Evolutionary conservation across 2,329 filamentous ascomycete genomes (phyloP), one percentile per base, ranked within the genome.

Genomic region (Aschersonia sp.): DNA sequence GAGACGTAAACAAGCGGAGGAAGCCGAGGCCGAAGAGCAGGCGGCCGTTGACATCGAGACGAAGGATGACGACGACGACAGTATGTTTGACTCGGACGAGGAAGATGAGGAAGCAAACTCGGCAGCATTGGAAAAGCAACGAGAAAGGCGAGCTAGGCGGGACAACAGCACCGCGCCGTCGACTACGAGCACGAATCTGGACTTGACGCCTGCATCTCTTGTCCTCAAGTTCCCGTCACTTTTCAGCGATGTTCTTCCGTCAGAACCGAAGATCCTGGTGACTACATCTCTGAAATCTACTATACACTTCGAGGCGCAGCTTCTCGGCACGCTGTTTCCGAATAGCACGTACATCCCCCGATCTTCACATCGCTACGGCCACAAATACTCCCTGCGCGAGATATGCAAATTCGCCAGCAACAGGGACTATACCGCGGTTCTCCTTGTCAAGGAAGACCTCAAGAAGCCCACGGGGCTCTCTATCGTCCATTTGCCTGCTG

Each of bases 341-440:
- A 89, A 94, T 68, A 73, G 70, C 49, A 83, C 84, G 63, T 96
- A 97, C 67, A 85, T 98, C 56, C 86, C 82, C 2, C 84, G 92
- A 50, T 89, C 85, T 5, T 79, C 82, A 9, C 89, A 96, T 64
- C 80, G 80, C 47, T 88, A 89, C 64, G 79, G 81, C 6, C 82
- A 96, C 73, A 94, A 94, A 62, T 97, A 95, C 70, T 91, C 84
- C 30, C 75, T 98, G 30, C 78, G 85, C 45, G 92, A 98, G 64
- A 97, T 98, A 55, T 80, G 85, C 58, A 78, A 81, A 53, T 97
- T 91, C 61, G 91, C 91, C 38, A 65, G 78, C 10, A 88, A 91
- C 58, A 77, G 88, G 44, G 80, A 84, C 41, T 97, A 86, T 67
- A 95, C 89, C 0, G 78, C 88, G 30, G 73, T 98, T 3, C 69